A percentile compares a stretch with the other conserved stretches of the same genome.
phyloP scores from a whole-genome alignment of 345 rosid species.

The Pelargonium nanum region DNA sequence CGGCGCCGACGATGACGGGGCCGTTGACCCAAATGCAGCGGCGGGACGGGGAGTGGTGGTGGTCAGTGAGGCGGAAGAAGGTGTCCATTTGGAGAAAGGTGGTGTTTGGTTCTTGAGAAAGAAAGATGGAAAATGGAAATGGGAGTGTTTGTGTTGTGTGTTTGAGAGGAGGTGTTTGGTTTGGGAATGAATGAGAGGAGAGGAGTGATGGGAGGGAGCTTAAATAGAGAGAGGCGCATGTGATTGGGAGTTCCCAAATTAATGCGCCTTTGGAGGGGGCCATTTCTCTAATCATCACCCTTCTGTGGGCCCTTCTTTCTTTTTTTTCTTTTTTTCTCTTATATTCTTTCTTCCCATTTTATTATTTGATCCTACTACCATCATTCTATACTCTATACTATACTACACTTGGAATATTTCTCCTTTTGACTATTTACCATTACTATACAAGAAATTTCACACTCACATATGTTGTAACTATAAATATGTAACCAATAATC shows the following conservation, averaged over 20 bases:
- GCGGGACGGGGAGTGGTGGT: slow-evolving; percentile 13
- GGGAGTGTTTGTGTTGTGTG: neutral
- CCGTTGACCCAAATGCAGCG: slow-evolving; percentile 82
- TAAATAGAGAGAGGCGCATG: neutral
- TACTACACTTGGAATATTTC: too few species aligned
- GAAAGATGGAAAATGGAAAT: too few species aligned
- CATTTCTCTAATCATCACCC: too few species aligned
- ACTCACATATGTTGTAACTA: too few species aligned
- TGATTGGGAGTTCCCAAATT: neutral
- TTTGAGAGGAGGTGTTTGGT: neutral
- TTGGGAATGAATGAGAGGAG: neutral
- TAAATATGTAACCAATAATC: too few species aligned
- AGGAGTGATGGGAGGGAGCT: neutral
- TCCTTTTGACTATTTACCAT: too few species aligned
- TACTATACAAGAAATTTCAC: too few species aligned
- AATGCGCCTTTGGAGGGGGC: too few species aligned
- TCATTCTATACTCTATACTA: neutral
- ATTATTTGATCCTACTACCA: too few species aligned
- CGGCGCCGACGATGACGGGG: slow-evolving; percentile 81
- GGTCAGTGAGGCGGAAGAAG: slow-evolving; percentile 1
- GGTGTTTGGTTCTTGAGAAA: too few species aligned
- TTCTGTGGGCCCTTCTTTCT: too few species aligned
- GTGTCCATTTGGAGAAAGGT: slow-evolving; percentile 2
- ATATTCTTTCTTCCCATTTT: neutral
- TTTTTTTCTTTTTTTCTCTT: too few species aligned